Base-by-base conservation (phyloP, 1,284 basidiomycete genomes). In the Mycena sp. region DNA sequence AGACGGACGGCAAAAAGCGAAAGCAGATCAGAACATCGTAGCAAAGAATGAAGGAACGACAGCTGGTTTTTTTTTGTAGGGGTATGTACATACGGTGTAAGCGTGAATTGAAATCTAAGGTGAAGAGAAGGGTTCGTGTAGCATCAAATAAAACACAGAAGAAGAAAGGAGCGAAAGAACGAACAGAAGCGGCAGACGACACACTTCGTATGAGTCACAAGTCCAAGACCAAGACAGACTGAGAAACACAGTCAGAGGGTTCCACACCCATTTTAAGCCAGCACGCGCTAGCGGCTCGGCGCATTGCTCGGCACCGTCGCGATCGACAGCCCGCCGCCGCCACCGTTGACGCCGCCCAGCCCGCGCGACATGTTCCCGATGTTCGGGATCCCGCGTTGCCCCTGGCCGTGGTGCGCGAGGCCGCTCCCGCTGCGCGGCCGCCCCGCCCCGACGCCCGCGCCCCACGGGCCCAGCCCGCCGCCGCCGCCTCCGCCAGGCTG, bases 351-450 rank as follows among this genome's bases (percentile, higher is more conserved):
- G 21, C 46, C 28, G 25, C 52, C 21, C 14, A 57, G 25, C 19
- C 62, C 50, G 38, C 58, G 63, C 35, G 32, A 41, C 53, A 65
- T 65, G 54, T n/a, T 58, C 52, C 65, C 65, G 38, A 67, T 66
- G 21, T 59, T 67, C 26, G 61, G 65, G 46, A 67, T 67, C 9
- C 65, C 60, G 35, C 60, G 56, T 38, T 37, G 50, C 12, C 64
- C 64, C 17, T 58, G 60, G 23, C 58, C 61, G 21, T 60, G 30
- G 28, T 63, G 65, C 16, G 52, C 57, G 21, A 67, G 28, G 16
- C 65, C 65, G 41, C 65, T 67, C 37, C 65, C 65, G 55, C 65
- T 67, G 16, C 65, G 53, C 54, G 65, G 65, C 44, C 65, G 51
- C 45, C 65, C 61, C 30, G 23, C 30, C 28, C 60, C 46, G 1